Evolutionary conservation across 495 filamentous ascomycete genomes (phyloP).

Genomic region (Aspergillus sparsus): DNA sequence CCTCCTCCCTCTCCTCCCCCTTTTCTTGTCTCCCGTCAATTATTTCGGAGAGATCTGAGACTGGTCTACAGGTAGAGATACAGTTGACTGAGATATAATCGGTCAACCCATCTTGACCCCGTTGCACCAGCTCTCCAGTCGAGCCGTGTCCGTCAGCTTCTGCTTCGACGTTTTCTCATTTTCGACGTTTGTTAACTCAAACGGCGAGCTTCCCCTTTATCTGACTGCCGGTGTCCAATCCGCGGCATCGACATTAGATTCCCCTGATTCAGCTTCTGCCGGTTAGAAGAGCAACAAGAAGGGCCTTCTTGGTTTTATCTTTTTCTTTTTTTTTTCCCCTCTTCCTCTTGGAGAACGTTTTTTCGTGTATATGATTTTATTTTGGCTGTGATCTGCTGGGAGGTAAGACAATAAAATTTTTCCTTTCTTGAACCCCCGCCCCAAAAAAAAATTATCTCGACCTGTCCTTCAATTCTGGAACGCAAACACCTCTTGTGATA

Average conservation of each 20-base stretch:
- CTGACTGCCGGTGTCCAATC: conserved; percentile 41
- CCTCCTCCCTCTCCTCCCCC: conserved; percentile 54
- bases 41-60: conserved; percentile 46
- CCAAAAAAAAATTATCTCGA: too few relatives aligned
- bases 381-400: conserved; percentile 36
- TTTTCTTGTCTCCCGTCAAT: conserved; percentile 57
- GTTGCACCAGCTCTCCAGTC: conserved; percentile 45
- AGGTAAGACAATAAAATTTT: conserved; percentile 34
- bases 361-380: conserved; percentile 34
- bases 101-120: conserved; percentile 35
- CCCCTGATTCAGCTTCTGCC: conserved; percentile 49
- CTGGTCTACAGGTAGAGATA: conserved; percentile 36
- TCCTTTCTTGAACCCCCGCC: not conserved
- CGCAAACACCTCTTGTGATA: too few relatives aligned
- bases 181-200: conserved; percentile 54
- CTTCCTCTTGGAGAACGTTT: conserved; percentile 21
- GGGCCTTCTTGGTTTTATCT: conserved; percentile 34
- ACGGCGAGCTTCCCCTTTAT: conserved; percentile 40
- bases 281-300: conserved; percentile 50
- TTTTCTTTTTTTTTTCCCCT: conserved; percentile 27
- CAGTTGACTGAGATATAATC: conserved; percentile 37
- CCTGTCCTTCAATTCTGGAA: too few relatives aligned
- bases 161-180: conserved; percentile 40
- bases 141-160: conserved; percentile 48
- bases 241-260: conserved; percentile 40